Evolutionary conservation across 192 early-diverging fungal species (phyloP).

Genomic region (Podila minutissima): DNA sequence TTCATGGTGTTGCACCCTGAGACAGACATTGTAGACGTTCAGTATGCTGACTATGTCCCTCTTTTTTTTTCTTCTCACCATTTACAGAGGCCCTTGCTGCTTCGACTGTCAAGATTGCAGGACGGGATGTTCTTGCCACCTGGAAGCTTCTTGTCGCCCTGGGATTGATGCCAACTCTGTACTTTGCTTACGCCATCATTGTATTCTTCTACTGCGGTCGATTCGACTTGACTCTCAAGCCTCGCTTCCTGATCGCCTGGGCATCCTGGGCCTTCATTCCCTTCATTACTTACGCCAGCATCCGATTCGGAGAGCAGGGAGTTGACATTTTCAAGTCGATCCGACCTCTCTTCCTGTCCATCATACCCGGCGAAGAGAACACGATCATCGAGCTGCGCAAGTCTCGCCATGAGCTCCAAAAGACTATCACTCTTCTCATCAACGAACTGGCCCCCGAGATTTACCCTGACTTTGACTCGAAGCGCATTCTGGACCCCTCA

Average conservation of each 20-base stretch:
- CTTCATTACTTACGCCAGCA: constrained; percentile 75
- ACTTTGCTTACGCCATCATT: constrained; percentile 75
- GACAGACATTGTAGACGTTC: no score
- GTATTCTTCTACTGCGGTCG: constrained; percentile 62
- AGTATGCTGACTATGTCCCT: not conserved
- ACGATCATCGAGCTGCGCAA: constrained; percentile 72
- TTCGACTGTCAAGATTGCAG: constrained; percentile 96
- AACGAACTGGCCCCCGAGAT: constrained; percentile 87
- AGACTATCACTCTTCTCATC: constrained; percentile 81
- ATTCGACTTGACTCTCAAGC: constrained; percentile 51
- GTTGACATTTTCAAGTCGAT: constrained; percentile 84
- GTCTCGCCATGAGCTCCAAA: constrained; percentile 76
- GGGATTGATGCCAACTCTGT: constrained; percentile 79
- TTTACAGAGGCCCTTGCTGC: constrained; percentile 77
- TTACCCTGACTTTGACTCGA: constrained; percentile 76
- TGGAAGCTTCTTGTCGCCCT: constrained; percentile 91
- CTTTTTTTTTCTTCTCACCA: no score
- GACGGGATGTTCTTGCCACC: constrained; percentile 94
- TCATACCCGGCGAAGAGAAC: constrained; percentile 62
- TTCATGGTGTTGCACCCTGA: no score
- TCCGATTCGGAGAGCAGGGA: constrained; percentile 81
- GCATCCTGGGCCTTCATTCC: constrained; percentile 63
- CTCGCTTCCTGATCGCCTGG: constrained; percentile 46
- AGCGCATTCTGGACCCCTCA: constrained; percentile 50
- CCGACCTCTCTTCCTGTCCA: constrained; percentile 83